Base-by-base conservation (phyloP, 768 basidiomycete genomes). In the Chiua virens region DNA sequence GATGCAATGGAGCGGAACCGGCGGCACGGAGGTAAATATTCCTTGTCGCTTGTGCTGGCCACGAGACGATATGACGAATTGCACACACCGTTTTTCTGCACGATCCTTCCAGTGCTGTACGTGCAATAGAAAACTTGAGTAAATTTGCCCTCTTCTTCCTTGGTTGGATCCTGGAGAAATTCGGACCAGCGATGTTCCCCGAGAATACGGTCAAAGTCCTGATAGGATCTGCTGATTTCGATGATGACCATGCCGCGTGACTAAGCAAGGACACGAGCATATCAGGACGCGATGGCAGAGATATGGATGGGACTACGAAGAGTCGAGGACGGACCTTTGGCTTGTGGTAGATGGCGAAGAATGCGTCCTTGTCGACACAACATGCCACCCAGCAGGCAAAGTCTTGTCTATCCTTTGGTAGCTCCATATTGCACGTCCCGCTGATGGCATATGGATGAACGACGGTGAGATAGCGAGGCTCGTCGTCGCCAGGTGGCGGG, bases 181-280 rank as follows among this genome's bases (percentile, higher is more conserved):
- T 74, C 64, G 10, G 64, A 57, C 77, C 77, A 79, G 18, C 62
- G 59, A 55, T 79, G 77, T 42, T 58, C 66, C 5, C 77, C 79
- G 22, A 79, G 70, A 5, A 79, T 54, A 6, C 49, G 46, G n/a
- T 70, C 62, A 57, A 73, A 69, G 11, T 64, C 42, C 4, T 55
- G 43, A 23, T 68, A 72, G 1, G 59, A 44, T 20, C 72, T 64
- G 22, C 52, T 63, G 23, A 79, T 58, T 40, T 78, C 78, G 51
- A 79, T 64, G 44, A 79, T 72, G 39, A 79, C 68, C 68, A 73
- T 76, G 44, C 67, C 74, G 10, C 70, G 75, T 1, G 78, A 73
- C 75, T 76, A 23, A 10, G 3, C 27, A 32, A 6, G 42, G 28
- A 47, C 15, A 23, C 28, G 28, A 11, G 28, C 7, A 9, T 30